Conservation (phyloP, 306 rosid species). For the Lathyrus tuberosus region DNA sequence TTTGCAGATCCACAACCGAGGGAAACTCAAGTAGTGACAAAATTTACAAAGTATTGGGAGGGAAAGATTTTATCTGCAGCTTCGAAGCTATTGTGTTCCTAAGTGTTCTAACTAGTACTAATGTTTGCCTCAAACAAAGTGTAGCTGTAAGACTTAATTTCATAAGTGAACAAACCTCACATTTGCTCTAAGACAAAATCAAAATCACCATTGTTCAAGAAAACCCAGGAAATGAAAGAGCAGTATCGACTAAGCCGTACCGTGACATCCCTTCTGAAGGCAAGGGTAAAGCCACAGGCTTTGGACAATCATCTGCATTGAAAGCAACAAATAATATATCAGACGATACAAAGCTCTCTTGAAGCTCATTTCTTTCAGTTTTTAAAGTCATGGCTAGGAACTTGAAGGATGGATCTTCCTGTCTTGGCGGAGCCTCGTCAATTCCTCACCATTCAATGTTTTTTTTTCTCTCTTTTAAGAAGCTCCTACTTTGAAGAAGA, state of each 20-base stretch:
- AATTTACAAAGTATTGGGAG: constrained; percentile 16
- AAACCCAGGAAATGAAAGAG: constrained; percentile 84
- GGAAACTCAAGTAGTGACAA: constrained; percentile 16
- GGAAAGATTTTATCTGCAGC: not conserved
- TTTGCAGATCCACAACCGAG: constrained; percentile 27
- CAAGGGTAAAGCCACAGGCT: constrained; percentile 58
- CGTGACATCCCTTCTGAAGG: constrained; percentile 60
- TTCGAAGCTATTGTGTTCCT: not conserved
- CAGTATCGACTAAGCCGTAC: constrained; percentile 75
- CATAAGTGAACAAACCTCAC: constrained; percentile 46
- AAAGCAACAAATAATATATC: constrained; percentile 55
- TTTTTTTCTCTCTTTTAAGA: constrained; percentile 63
- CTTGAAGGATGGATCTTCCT: constrained; percentile 75
- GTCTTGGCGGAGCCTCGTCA: constrained; percentile 62
- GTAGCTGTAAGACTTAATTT: constrained; percentile 72
- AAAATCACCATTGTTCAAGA: constrained; percentile 54
- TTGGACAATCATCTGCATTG: constrained; percentile 64
- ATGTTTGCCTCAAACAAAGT: constrained; percentile 67
- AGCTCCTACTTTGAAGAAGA: constrained; percentile 63
- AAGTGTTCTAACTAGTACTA: not conserved
- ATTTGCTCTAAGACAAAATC: constrained; percentile 49
- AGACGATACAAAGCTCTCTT: constrained; percentile 36
- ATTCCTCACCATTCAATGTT: constrained; percentile 75
- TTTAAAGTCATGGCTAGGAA: constrained; percentile 78
- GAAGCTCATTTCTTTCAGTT: constrained; percentile 45